Evolutionary conservation across 75 land plant genomes (phyloP).

Genomic region (Selaginella moellendorffii): DNA sequence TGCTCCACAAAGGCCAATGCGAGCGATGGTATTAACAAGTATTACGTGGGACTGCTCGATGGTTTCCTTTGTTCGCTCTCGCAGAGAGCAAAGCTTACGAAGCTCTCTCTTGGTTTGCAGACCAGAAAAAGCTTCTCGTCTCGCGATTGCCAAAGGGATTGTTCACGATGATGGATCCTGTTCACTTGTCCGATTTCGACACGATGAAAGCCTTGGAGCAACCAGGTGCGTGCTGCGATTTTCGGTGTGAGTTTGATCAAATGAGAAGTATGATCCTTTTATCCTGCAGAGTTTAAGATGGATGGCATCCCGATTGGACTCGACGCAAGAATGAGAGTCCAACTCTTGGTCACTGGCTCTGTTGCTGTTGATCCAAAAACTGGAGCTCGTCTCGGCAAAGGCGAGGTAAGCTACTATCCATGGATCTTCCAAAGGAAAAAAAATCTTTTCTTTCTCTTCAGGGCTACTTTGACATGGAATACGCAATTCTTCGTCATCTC

Average conservation of each 20-base stretch:
- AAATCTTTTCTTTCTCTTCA: too few species aligned
- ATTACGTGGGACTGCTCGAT: neutral
- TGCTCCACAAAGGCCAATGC: neutral
- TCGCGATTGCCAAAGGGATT: neutral
- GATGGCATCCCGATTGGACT: neutral
- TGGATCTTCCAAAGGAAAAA: too few species aligned
- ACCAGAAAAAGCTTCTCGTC: neutral
- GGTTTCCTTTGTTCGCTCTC: too few species aligned
- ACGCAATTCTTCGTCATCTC: neutral
- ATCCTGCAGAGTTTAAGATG: neutral
- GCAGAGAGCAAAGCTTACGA: too few species aligned
- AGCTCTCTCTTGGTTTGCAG: too few species aligned
- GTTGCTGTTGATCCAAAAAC: conserved; percentile 8
- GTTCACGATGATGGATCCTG: neutral
- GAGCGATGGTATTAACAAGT: neutral
- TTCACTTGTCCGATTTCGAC: neutral
- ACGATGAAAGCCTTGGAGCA: neutral
- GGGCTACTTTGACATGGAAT: neutral
- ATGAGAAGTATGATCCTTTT: neutral
- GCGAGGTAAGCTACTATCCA: neutral
- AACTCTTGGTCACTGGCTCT: neutral
- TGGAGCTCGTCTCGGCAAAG: conserved; percentile 6
- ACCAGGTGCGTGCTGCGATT: neutral
- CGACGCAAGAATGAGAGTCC: neutral
- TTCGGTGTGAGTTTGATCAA: neutral